Evolutionary conservation across 805 yeast species (phyloP), one percentile per base, ranked within the genome.

Genomic region (Lipomyces orientalis): DNA sequence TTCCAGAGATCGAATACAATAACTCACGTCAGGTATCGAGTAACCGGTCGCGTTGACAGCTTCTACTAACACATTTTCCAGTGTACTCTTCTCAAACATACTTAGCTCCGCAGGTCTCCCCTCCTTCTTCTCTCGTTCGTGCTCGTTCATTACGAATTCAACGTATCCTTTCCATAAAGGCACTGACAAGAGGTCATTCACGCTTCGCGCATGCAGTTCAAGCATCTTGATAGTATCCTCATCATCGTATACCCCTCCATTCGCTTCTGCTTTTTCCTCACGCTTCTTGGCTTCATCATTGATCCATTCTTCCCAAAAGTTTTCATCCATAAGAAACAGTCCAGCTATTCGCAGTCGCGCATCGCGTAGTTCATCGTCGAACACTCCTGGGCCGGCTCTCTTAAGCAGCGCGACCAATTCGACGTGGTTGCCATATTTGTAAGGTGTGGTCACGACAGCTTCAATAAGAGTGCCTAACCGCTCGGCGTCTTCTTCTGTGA

Each of bases 1-100:
- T 22, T 2, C 37, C 37, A 52, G 58, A n/a, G 56, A 31, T 57
- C 39, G 31, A 55, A 14, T 2, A 57, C 5, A 31, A 10, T 9
- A 6, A 49, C 67, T 34, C 37, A 64, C 70, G n/a, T 65, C 58
- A 14, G 75, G 66, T 8, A 71, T 60, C 6, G 62, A 62, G 37
- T 67, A 54, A 2, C 58, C 63, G 12, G 74, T 68, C 1, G 67
- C 67, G 16, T 63, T 57, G 5, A 72, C 71, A 14, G 73, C 75
- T 10, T 62, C 61, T n/a, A 63, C 60, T 16, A 69, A 33, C 16
- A 64, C 67, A 6, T 34, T 12, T 25, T 58, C 62, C 29, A 66
- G 54, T 5, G 57, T 54, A 3, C 46, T 35, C 29, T 56, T 46
- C 8, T 58, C 55, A 55, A 70, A 60, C 46, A 66, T 52, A 19